These are phyloP conservation scores for Rubia tinctorum DNA, from an alignment of 305 asterid species.

Conservation along the genomic window DNA sequence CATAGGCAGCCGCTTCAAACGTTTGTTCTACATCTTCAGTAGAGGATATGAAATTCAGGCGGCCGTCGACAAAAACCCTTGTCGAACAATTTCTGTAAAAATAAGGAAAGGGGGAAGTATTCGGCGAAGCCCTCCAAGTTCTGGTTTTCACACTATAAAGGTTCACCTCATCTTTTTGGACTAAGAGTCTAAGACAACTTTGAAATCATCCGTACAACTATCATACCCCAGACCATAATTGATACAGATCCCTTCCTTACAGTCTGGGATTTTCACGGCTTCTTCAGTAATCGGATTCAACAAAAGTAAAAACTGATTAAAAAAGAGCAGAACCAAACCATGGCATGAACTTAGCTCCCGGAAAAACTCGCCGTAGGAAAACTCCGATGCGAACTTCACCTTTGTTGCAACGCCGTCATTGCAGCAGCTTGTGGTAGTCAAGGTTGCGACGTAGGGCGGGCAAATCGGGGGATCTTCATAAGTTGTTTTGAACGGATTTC, in stretches of 20 bases:
- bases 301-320: no score
- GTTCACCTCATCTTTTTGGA: background rate
- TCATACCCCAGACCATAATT: background rate
- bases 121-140: background rate
- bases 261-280: background rate
- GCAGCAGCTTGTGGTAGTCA: no score
- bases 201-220: background rate
- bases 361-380: no score
- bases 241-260: no score
- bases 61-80: background rate
- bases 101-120: background rate
- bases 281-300: background rate
- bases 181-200: background rate
- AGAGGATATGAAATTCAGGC: background rate
- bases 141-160: background rate
- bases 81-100: rapidly evolving
- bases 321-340: background rate
- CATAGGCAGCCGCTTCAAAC: no score
- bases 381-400: no score
- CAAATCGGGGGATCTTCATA: no score
- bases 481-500: no score
- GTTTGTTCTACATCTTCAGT: rapidly evolving
- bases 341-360: background rate
- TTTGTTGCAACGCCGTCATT: no score
- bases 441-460: no score